Conservation (phyloP, 805 yeast genomes). For the Starmerella geochares region DNA sequence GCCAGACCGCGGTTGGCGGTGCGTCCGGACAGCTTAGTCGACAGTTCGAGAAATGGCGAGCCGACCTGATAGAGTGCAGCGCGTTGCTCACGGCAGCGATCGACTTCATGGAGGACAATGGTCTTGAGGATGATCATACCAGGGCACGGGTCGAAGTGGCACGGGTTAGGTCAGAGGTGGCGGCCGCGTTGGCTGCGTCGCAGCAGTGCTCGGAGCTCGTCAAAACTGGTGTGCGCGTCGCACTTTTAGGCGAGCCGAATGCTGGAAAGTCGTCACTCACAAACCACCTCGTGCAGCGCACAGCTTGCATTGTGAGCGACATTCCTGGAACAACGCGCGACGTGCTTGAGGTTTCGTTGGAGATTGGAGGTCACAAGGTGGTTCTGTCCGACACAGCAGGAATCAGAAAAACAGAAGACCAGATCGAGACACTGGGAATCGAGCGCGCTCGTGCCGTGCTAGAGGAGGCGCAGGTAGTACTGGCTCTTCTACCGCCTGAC, state of each 20-base stretch:
- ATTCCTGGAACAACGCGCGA: conserved; percentile 94
- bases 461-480: conserved; percentile 50
- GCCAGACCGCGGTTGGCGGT: conserved; percentile 61
- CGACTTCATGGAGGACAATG: conserved; percentile 92
- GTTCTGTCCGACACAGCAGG: conserved; percentile 92
- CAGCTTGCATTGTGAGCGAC: conserved; percentile 82
- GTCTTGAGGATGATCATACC: conserved; percentile 38
- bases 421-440: conserved; percentile 72
- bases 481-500: conserved; percentile 49
- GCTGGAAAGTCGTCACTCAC: conserved; percentile 89
- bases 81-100: conserved; percentile 79
- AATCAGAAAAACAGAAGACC: conserved; percentile 44
- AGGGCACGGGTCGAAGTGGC: conserved; percentile 1
- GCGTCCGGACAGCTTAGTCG: conserved; percentile 57
- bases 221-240: conserved; percentile 59
- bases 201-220: conserved; percentile 40
- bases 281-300: conserved; percentile 63
- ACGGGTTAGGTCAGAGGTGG: conserved; percentile 41
- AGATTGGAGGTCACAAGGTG: conserved; percentile 74
- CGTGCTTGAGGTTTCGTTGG: conserved; percentile 66
- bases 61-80: conserved; percentile 48
- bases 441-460: conserved; percentile 58
- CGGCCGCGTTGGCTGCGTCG: not conserved
- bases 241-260: conserved; percentile 83
- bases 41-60: conserved; percentile 57